phyloP scores from a whole-genome alignment of 257 asterid species.

The Dorcoceras hygrometricum region DNA sequence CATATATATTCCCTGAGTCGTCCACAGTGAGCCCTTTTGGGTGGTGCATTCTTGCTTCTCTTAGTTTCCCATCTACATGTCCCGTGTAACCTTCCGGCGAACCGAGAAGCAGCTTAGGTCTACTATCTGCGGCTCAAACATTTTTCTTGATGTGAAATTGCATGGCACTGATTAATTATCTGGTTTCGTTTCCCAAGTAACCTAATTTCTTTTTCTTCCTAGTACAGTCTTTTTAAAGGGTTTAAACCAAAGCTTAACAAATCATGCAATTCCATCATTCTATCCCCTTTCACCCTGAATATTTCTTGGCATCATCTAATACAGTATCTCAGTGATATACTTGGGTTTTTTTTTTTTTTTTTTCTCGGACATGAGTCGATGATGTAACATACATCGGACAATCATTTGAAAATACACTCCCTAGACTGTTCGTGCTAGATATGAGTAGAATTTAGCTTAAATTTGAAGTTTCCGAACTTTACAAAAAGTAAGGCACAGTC shows the following conservation, averaged over 20 bases:
- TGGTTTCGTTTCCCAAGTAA: not conserved
- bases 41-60: constrained; percentile 85
- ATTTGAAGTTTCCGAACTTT: not conserved
- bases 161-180: not conserved
- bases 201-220: not conserved
- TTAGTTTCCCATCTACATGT: constrained; percentile 85
- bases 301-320: not conserved
- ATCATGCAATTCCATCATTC: not conserved
- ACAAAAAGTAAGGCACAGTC: not conserved
- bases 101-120: constrained; percentile 86
- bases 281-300: not conserved
- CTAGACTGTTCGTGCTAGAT: not conserved
- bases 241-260: no score
- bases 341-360: no score
- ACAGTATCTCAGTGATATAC: not conserved
- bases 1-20: constrained; percentile 71
- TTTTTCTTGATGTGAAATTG: not conserved
- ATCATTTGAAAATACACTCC: not conserved
- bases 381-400: not conserved
- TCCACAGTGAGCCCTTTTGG: constrained; percentile 88
- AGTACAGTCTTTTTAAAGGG: no score
- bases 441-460: not conserved
- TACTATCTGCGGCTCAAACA: constrained; percentile 58
- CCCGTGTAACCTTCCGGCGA: constrained; percentile 89
- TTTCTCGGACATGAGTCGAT: no score